Conservation (phyloP, 1,139 yeast species). For the Yamadazyma kanchanaburiensis region DNA sequence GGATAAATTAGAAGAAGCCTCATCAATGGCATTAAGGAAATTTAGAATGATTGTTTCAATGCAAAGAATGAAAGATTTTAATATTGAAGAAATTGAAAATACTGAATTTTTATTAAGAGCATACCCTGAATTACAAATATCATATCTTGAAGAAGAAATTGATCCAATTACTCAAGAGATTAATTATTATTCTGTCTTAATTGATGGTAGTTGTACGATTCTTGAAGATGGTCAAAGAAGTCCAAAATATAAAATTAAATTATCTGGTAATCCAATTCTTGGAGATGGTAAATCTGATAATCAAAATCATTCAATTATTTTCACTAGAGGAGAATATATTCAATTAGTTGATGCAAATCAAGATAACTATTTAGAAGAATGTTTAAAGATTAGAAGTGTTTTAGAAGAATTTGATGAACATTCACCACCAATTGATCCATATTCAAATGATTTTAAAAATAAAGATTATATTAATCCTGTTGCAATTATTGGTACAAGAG, state of each 20-base stretch:
- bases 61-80: conserved; percentile 38
- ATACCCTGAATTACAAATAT: conserved; percentile 45
- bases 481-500: conserved; percentile 54
- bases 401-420: conserved; percentile 50
- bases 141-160: conserved; percentile 36
- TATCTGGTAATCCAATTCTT: conserved; percentile 53
- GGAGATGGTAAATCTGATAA: conserved; percentile 61
- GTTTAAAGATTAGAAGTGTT: conserved; percentile 50
- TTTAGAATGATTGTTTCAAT: conserved; percentile 44
- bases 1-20: conserved; percentile 33
- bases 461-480: conserved; percentile 37
- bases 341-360: conserved; percentile 57
- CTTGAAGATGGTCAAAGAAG: conserved; percentile 29
- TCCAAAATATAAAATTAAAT: conserved; percentile 42
- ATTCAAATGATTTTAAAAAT: conserved; percentile 22
- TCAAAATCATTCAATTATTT: conserved; percentile 50
- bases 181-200: conserved; percentile 30
- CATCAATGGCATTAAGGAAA: conserved; percentile 41
- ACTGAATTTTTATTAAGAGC: conserved; percentile 37
- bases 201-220: conserved; percentile 45
- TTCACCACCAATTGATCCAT: conserved; percentile 29
- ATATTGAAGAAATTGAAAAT: conserved; percentile 33
- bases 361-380: conserved; percentile 54
- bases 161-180: conserved; percentile 21
- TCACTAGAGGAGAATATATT: conserved; percentile 51